Conservation (phyloP, 2,329 filamentous ascomycete genomes). For the Epichloe aotearoae region DNA sequence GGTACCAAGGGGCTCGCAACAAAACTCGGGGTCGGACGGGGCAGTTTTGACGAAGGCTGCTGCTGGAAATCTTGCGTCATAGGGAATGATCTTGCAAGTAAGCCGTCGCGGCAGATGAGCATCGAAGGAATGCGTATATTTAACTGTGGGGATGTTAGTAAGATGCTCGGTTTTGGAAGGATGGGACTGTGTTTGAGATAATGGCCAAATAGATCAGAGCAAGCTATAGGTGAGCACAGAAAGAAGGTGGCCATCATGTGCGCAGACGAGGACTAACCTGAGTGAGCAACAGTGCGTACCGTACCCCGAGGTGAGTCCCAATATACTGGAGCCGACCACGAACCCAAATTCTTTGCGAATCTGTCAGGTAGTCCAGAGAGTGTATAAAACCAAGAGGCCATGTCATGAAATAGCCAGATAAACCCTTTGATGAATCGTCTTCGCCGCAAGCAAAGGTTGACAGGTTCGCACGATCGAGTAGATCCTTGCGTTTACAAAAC, state of each 20-base stretch:
- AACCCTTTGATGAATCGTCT: slow-evolving; percentile 35
- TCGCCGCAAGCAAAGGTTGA: slow-evolving; percentile 36
- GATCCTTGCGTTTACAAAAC: slow-evolving; percentile 33
- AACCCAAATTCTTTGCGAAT: slow-evolving; percentile 43
- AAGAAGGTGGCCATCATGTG: not conserved
- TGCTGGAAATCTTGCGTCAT: slow-evolving; percentile 31
- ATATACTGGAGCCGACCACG: slow-evolving; percentile 41
- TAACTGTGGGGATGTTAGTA: slow-evolving; percentile 24
- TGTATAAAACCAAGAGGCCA: slow-evolving; percentile 44
- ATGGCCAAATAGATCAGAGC: not conserved
- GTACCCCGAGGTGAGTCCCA: slow-evolving; percentile 40
- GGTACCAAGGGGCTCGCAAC: slow-evolving; percentile 31
- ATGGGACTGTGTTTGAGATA: not conserved
- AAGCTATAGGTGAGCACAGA: not conserved
- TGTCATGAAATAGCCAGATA: slow-evolving; percentile 45
- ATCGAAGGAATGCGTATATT: slow-evolving; percentile 48
- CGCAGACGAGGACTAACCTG: slow-evolving; percentile 27
- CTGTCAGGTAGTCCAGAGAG: slow-evolving; percentile 45
- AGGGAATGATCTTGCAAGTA: slow-evolving; percentile 32
- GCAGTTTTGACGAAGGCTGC: slow-evolving; percentile 26
- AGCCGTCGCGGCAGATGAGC: slow-evolving; percentile 42
- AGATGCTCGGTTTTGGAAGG: not conserved
- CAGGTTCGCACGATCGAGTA: slow-evolving; percentile 26
- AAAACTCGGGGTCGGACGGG: slow-evolving; percentile 19
- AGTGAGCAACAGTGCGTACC: slow-evolving; percentile 41